Base-by-base conservation (phyloP, 331 rosid species). In the Acacia concinna region DNA sequence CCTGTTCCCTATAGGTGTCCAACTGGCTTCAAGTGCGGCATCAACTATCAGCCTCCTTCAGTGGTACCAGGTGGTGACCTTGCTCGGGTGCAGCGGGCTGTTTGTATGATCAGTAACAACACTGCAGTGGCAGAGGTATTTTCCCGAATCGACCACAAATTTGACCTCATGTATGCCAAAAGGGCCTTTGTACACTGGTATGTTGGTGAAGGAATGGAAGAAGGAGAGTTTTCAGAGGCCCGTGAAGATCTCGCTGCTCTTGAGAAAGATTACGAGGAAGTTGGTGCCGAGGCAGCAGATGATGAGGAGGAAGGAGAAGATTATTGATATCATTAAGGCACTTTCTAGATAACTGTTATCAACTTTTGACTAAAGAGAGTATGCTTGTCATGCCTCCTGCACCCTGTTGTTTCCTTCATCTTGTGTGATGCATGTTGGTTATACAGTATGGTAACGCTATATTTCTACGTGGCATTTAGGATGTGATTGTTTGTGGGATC, bases 111-210 rank as follows among this genome's bases (percentile, higher is more conserved):
- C 86, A 96, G 99, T 78, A 96, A 96, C 86, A 96, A 96, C 93
- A 96, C 99, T 15, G 99, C 99, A 1, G 99, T 96, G 75, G 99
- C 99, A 0, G 99, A 96, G 89, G 99, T 96, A 23, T 96, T 96
- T 89, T 91, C 99, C n/a, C 93, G 99, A 72, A 96, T 96, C 60
- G 99, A 96, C 86, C 97, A 93, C 85, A 96, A 96, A 77, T 96
- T 96, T 69, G 99, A 96, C 82, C 96, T 95, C 81, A 95, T 95
- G 99, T 95, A 95, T 82, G 83, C 99, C 21, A 95, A 95, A 85
- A 93, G 99, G 84, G 99, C 99, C 71, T 96, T 96, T 44, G 99
- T 96, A 23, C 99, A 96, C 89, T 96, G 99, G 99, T 96, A 96
- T 30, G 99, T 96, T 0, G 99, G 99, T 68, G 99, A 96, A 74